Evolutionary conservation across 2,329 filamentous ascomycete genomes (phyloP).

Genomic region (Colletotrichum cuscutae): DNA sequence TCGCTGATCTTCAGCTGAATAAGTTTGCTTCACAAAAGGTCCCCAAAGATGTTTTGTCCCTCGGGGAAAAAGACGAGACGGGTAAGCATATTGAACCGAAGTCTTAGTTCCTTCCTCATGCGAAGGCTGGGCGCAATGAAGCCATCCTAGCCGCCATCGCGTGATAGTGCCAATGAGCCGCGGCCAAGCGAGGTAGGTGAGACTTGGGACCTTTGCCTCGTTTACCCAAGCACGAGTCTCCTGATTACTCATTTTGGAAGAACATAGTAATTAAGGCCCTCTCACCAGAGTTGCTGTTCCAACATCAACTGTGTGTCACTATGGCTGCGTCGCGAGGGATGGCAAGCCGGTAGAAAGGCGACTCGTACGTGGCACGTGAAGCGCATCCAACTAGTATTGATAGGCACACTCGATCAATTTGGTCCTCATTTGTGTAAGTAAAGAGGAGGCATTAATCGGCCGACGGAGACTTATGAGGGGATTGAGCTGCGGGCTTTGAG

Average conservation of each 20-base stretch:
- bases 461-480: neutral
- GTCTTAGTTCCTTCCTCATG: constrained; percentile 30
- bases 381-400: neutral
- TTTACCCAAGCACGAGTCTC: neutral
- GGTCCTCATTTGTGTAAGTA: neutral
- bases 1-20: constrained; percentile 3
- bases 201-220: neutral
- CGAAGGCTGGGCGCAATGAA: constrained; percentile 23
- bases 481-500: neutral
- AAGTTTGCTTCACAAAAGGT: neutral
- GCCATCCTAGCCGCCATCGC: constrained; percentile 23
- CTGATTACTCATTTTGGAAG: neutral
- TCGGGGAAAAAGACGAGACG: constrained; percentile 12
- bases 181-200: constrained; percentile 6
- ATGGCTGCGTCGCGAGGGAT: too few species aligned
- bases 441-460: neutral
- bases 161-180: constrained; percentile 25
- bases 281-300: too few species aligned
- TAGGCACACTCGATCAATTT: neutral
- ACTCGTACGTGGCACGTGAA: too few species aligned
- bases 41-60: neutral
- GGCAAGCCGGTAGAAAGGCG: too few species aligned
- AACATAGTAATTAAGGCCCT: too few species aligned
- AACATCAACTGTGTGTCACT: too few species aligned
- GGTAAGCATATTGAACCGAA: neutral